Evolutionary conservation across 176 grass and related monocot species (phyloP), one percentile per base, ranked within the genome.

Genomic region (Cocos nucifera): DNA sequence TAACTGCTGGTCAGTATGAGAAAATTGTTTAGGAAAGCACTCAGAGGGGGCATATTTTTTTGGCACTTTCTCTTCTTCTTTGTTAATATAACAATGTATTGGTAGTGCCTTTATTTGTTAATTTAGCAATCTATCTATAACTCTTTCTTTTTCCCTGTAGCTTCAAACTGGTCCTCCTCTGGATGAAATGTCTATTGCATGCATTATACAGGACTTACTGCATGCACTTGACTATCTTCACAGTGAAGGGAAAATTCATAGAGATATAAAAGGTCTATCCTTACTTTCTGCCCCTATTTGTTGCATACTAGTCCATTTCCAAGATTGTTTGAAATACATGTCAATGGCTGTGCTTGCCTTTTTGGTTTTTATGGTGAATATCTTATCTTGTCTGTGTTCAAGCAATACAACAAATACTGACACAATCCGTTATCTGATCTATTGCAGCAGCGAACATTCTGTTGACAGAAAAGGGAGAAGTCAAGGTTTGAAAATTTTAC

Each of bases 241-340:
- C 76, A 88, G 73, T 65, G 94, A 98, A 81, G 94, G 94, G 76
- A 98, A 98, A 70, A 98, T 98, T 77, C 92, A 95, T 53, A 77
- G 83, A 62, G 83, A 89, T 70, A 90, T 90, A 70, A 87, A 90
- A 95, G 83, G 83, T 95, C 35, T 82, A 25, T 69, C 22, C 54
- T 60, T 7, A 18, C 48, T 49, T 10, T 53, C 25, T 71, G 8
- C 0, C 51, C 53, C 62, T 19, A 26, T 56, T 19, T 63, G 50
- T 69, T 58, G 35, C 35, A 44, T 44, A 10, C 10, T 14, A 44
- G 35, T 9, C 35, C 35, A 44, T 44, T 30, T 44, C 35, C 8
- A 44, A 44, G 35, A 44, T 44, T 44, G 10, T 44, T 44, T 44
- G 35, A 44, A 44, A 44, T 44, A 44, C 12, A 44, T 44, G 35